Percentiles rank a stretch among this genome's conserved stretches.
Evolutionary conservation across 768 basidiomycete species (phyloP).

Genomic region (Rhizopogon rudus): DNA sequence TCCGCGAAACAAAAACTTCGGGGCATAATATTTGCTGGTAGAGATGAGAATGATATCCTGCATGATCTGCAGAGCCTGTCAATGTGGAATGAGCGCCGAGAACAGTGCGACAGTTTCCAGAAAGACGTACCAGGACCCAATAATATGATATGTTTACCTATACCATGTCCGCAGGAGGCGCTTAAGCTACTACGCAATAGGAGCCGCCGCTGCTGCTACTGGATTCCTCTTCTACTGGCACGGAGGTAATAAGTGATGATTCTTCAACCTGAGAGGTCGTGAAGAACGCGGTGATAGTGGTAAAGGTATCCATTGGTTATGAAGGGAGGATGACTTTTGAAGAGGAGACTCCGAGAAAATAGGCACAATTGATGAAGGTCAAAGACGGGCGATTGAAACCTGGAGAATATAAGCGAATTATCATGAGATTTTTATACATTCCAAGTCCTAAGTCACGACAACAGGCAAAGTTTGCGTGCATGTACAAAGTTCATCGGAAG

Average conservation of each 20-base stretch:
- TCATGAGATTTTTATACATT: background rate
- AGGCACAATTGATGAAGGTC: conserved; percentile 4
- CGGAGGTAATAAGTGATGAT: background rate
- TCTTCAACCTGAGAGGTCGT: conserved; percentile 1
- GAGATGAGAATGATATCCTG: background rate
- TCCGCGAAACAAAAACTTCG: conserved; percentile 1
- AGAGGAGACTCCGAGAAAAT: background rate
- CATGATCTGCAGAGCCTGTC: background rate
- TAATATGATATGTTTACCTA: background rate
- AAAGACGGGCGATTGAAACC: background rate
- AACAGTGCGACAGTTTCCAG: background rate
- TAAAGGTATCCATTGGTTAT: conserved; percentile 5
- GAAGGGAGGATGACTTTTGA: background rate
- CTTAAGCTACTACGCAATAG: conserved; percentile 5
- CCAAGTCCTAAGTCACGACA: background rate
- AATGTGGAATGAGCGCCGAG: background rate
- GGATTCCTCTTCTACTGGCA: conserved; percentile 4
- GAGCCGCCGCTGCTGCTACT: conserved; percentile 2
- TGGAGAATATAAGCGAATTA: background rate
- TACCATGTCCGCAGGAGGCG: background rate
- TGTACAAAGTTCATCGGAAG: background rate
- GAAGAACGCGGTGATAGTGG: background rate
- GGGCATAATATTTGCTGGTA: background rate
- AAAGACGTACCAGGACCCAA: background rate
- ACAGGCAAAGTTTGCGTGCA: background rate